Percentiles rank a stretch among this genome's conserved stretches.
phyloP scores from a whole-genome alignment of 176 grass and related monocot genomes.

The Triticum turgidum region DNA sequence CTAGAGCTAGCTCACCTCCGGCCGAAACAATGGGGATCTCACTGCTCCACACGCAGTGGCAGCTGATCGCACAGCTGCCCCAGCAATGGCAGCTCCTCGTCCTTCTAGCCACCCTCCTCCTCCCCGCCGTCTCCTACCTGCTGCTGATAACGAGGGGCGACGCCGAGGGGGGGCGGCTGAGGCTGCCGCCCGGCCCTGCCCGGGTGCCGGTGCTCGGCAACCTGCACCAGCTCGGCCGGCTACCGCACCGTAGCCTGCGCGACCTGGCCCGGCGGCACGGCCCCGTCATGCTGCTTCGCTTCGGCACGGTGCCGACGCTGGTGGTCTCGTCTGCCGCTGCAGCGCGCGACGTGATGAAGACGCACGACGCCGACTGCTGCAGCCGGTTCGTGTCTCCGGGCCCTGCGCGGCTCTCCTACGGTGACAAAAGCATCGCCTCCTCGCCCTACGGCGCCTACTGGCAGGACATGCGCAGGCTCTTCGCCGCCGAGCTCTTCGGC shows the following conservation, averaged over 20 bases:
- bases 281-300: conserved; percentile 42
- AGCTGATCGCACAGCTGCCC: neutral
- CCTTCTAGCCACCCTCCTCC: neutral
- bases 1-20: neutral
- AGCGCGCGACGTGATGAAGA: conserved; percentile 50
- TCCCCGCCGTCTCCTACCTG: neutral
- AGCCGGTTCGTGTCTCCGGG: conserved; percentile 23
- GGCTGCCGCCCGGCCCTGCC: conserved; percentile 37
- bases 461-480: conserved; percentile 51
- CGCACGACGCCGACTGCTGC: conserved; percentile 51
- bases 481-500: conserved; percentile 44
- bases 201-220: conserved; percentile 54
- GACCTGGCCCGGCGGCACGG: conserved; percentile 39
- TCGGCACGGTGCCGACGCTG: conserved; percentile 42
- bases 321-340: conserved; percentile 50
- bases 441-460: conserved; percentile 45
- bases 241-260: conserved; percentile 52
- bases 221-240: conserved; percentile 52
- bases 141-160: neutral
- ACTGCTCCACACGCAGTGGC: neutral
- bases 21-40: neutral
- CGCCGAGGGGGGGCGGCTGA: neutral
- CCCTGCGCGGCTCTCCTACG: conserved; percentile 16
- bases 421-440: conserved; percentile 31
- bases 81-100: conserved; percentile 1